Evolutionary conservation across 129 eudicot species (phyloP).

Genomic region (Escallonia herrerae): DNA sequence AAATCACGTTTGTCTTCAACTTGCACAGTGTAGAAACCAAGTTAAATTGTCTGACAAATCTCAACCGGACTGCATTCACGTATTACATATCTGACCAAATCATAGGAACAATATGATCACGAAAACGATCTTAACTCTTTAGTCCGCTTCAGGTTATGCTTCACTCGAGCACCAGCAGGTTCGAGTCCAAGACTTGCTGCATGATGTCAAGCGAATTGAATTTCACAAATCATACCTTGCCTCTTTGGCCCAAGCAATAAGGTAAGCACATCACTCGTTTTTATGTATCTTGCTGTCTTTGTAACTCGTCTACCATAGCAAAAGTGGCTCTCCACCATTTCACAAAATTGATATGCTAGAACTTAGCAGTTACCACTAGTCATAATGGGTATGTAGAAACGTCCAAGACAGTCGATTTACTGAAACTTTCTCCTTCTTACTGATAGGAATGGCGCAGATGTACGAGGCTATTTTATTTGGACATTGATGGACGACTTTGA

Average conservation of each 20-base stretch:
- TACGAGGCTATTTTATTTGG: slow-evolving; percentile 80
- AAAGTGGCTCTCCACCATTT: not conserved
- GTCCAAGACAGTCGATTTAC: not conserved
- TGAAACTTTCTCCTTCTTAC: not conserved
- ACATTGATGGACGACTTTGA: slow-evolving; percentile 73
- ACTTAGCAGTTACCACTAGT: too few species aligned
- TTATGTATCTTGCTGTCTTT: not conserved
- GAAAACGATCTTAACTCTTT: not conserved
- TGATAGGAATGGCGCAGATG: slow-evolving; percentile 76
- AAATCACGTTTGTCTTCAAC: too few species aligned
- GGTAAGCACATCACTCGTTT: slow-evolving; percentile 21
- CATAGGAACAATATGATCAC: too few species aligned
- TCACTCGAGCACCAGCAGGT: slow-evolving; percentile 25
- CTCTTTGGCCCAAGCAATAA: slow-evolving; percentile 49
- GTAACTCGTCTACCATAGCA: too few species aligned
- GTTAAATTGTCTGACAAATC: too few species aligned
- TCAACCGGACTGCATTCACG: too few species aligned
- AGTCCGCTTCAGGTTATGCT: slow-evolving; percentile 35
- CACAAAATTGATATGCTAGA: too few species aligned
- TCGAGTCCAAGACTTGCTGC: slow-evolving; percentile 27
- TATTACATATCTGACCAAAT: too few species aligned
- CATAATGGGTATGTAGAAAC: not conserved
- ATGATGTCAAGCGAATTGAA: slow-evolving; percentile 51
- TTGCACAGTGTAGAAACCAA: too few species aligned
- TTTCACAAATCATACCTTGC: slow-evolving; percentile 58